phyloP scores from a whole-genome alignment of 495 filamentous ascomycete species.

The Hyphodiscus hymeniophilus region DNA sequence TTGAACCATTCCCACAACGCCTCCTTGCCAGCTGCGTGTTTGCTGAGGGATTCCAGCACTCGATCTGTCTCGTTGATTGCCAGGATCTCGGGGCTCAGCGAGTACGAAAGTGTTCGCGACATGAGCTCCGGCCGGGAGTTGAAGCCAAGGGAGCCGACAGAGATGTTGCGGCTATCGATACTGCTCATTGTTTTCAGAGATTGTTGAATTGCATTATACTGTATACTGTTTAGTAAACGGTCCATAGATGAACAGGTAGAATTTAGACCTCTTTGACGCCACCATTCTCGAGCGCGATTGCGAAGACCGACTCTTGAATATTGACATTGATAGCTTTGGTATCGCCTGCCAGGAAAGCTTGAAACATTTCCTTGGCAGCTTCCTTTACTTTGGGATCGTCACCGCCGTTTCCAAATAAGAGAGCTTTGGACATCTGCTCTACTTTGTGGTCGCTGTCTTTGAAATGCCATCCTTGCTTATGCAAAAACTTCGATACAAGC shows the following conservation, averaged over 20 bases:
- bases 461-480: constrained; percentile 83
- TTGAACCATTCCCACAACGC: constrained; percentile 6
- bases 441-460: constrained; percentile 76
- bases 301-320: constrained; percentile 32
- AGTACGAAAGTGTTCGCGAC: neutral
- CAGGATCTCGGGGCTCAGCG: neutral
- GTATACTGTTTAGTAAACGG: neutral
- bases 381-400: constrained; percentile 53
- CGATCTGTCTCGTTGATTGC: neutral
- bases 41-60: neutral
- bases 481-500: constrained; percentile 44
- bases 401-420: constrained; percentile 61
- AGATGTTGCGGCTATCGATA: neutral
- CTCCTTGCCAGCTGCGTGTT: neutral
- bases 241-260: neutral
- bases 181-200: neutral
- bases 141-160: neutral
- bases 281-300: neutral
- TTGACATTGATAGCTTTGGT: constrained; percentile 64
- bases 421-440: constrained; percentile 72
- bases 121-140: neutral
- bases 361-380: constrained; percentile 67
- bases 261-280: neutral
- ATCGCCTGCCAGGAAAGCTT: constrained; percentile 59
- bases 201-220: neutral